Evolutionary conservation across 108 stramenopile species (phyloP), one percentile per base, ranked within the genome.

Genomic region (Nitzschia putrida): DNA sequence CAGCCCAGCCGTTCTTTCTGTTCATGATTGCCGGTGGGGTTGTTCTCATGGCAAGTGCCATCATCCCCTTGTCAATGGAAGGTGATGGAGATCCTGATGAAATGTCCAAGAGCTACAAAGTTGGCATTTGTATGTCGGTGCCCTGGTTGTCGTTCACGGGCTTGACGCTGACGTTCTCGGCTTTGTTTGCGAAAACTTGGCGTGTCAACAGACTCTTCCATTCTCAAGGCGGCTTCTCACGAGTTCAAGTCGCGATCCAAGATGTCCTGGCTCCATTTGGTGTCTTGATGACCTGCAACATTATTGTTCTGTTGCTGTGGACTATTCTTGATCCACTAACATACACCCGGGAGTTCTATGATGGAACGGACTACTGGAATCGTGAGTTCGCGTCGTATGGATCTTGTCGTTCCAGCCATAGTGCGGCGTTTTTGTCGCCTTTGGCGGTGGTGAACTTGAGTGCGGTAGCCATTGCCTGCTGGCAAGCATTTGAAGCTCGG

Each of bases 211-310:
- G 26, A 13, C 20, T 61, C 37, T 73, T 73, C 34, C 37, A 65
- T 38, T 14, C 54, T 20, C 24, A 43, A 50, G 29, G 11, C 16
- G 23, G 24, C 37, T 18, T 53, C 20, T 57, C 52, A 34, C 67
- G 72, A 21, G 34, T 68, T 11, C 22, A 50, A 50, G 74, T 88
- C 16, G 63, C 61, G 39, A 73, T 61, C 8, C 54, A 49, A 51
- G 87, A 85, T 61, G 87, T 85, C 14, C 57, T 88, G 3, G 39
- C 55, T 10, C 87, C 87, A 2, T 80, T 83, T 39, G 44, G 65
- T 16, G 21, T 71, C 11, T 20, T 85, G 6, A 43, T 88, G 47
- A 52, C 72, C 6, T 51, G 40, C 0, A 85, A 83, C 49, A n/a
- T 72, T 2, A 59, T 70, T 13, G 49, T 85, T 7, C 63, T 88